Conservation (phyloP, 2,329 filamentous ascomycete species). For the Fusarium sacchari region DNA sequence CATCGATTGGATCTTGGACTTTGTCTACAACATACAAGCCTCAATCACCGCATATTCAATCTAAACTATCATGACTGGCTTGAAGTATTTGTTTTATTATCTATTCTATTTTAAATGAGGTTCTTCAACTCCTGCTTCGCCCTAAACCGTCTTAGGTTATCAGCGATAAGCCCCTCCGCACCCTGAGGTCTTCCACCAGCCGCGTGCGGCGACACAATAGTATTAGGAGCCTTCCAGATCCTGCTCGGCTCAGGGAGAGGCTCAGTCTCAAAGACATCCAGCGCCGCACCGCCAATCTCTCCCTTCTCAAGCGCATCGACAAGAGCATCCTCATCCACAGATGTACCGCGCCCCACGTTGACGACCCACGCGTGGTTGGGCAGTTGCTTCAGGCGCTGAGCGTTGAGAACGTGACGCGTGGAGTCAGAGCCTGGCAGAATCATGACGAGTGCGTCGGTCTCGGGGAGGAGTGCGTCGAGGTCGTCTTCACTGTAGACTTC, state of each 20-base stretch:
- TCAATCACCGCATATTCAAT: too few species aligned
- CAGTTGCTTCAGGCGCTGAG: slow-evolving; percentile 61
- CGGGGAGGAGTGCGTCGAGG: slow-evolving; percentile 61
- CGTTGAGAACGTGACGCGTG: slow-evolving; percentile 66
- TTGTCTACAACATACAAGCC: too few species aligned
- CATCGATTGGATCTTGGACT: background rate
- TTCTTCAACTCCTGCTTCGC: slow-evolving; percentile 70
- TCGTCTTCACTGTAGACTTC: slow-evolving; percentile 66
- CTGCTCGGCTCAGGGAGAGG: slow-evolving; percentile 55
- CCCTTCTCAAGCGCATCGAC: slow-evolving; percentile 56
- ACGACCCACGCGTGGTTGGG: slow-evolving; percentile 67
- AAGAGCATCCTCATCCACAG: slow-evolving; percentile 61
- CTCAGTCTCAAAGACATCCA: slow-evolving; percentile 61
- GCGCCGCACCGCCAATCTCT: slow-evolving; percentile 58
- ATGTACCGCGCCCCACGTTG: slow-evolving; percentile 62
- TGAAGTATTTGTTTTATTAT: background rate
- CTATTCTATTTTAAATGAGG: slow-evolving; percentile 42
- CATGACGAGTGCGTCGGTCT: slow-evolving; percentile 74
- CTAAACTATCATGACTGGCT: too few species aligned
- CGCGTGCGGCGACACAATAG: slow-evolving; percentile 65
- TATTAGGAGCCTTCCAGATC: slow-evolving; percentile 63
- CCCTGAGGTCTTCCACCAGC: slow-evolving; percentile 70
- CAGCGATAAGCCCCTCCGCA: slow-evolving; percentile 66
- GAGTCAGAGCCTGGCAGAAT: slow-evolving; percentile 68
- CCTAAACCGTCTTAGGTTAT: slow-evolving; percentile 68